Evolutionary conservation across 2,329 filamentous ascomycete genomes (phyloP).

Genomic region (Ambrosiella cleistominuta): DNA sequence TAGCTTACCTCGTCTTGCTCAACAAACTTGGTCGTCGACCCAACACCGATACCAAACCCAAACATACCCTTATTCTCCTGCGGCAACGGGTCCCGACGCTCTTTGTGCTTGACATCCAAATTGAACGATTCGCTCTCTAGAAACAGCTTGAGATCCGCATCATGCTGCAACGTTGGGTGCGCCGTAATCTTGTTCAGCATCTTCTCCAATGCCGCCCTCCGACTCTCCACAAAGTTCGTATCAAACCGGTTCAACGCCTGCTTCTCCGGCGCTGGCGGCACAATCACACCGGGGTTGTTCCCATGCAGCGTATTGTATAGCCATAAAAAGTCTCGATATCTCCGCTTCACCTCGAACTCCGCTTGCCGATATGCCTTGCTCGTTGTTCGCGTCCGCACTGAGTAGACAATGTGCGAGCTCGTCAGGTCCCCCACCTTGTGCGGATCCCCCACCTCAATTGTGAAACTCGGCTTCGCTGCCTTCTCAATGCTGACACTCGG

Average conservation of each 20-base stretch:
- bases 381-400: conserved; percentile 81
- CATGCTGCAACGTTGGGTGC: conserved; percentile 80
- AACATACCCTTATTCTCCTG: conserved; percentile 88
- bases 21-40: conserved; percentile 72
- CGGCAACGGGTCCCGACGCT: conserved; percentile 70
- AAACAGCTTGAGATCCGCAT: conserved; percentile 88
- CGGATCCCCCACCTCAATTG: conserved; percentile 85
- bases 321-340: conserved; percentile 96
- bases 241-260: conserved; percentile 94
- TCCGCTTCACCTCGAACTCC: conserved; percentile 82
- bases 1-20: conserved; percentile 80
- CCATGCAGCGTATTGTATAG: conserved; percentile 86
- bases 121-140: conserved; percentile 93
- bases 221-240: conserved; percentile 85
- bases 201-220: conserved; percentile 78
- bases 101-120: conserved; percentile 93
- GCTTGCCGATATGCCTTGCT: conserved; percentile 89
- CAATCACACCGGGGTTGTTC: conserved; percentile 87
- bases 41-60: conserved; percentile 56
- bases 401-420: conserved; percentile 94
- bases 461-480: conserved; percentile 78
- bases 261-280: conserved; percentile 92
- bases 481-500: conserved; percentile 85
- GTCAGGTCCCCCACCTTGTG: conserved; percentile 96
- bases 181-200: conserved; percentile 94